Conservation (phyloP, 352 stramenopile species). For the Thalassiosira sp. region DNA sequence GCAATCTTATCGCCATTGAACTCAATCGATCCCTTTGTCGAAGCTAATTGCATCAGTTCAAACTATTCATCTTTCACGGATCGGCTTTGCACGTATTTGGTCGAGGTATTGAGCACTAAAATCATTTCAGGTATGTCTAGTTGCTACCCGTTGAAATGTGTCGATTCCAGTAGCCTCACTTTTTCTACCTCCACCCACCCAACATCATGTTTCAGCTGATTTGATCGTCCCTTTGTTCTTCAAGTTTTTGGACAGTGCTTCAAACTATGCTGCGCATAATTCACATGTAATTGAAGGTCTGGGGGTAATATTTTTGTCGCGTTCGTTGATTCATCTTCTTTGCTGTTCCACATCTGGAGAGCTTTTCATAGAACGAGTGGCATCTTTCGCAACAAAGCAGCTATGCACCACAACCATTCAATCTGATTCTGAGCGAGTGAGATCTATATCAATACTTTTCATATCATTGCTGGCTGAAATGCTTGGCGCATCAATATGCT, state of each 20-base stretch:
- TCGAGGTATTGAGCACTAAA: conserved; percentile 18
- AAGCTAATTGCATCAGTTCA: conserved; percentile 17
- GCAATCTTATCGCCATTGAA: conserved; percentile 13
- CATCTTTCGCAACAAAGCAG: conserved; percentile 23
- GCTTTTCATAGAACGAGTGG: conserved; percentile 15
- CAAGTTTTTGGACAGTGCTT: conserved; percentile 3
- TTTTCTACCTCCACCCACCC: not conserved
- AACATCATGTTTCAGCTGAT: conserved; percentile 3
- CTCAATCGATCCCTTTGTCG: conserved; percentile 15
- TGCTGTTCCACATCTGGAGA: conserved; percentile 19
- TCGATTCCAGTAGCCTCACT: not conserved
- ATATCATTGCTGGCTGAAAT: conserved; percentile 18
- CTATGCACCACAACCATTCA: not conserved
- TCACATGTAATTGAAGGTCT: conserved; percentile 15
- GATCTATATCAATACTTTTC: conserved; percentile 24
- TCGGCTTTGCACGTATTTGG: conserved; percentile 17
- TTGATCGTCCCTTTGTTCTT: conserved; percentile 9
- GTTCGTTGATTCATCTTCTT: conserved; percentile 12
- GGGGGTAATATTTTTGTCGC: conserved; percentile 22
- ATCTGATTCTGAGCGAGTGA: not conserved
- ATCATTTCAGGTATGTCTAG: conserved; percentile 13
- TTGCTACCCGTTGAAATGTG: not conserved
- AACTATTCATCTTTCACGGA: conserved; percentile 24
- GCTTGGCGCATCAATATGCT: conserved; percentile 35
- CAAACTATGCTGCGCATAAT: not conserved